Evolutionary conservation across 2,329 filamentous ascomycete genomes (phyloP).

Genomic region (Ophiostoma populinum): DNA sequence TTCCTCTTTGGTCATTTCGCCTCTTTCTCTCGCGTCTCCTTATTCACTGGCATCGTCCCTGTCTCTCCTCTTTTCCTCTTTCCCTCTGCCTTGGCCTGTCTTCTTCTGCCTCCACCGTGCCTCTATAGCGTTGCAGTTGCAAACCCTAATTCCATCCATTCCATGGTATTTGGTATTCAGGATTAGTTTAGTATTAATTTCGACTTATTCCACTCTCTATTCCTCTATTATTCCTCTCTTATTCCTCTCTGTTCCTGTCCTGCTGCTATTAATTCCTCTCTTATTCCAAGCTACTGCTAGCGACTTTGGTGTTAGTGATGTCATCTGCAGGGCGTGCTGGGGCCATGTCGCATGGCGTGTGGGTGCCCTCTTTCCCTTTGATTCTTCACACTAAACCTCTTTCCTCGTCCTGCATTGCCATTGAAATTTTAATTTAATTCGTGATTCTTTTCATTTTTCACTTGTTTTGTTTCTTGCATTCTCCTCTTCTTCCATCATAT

Average conservation of each 20-base stretch:
- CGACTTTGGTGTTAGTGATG: too few species aligned
- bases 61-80: too few species aligned
- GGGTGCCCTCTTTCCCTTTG: neutral
- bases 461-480: neutral
- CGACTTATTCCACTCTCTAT: neutral
- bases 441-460: neutral
- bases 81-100: neutral
- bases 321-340: slow-evolving; percentile 5
- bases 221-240: neutral
- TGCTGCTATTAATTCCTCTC: neutral
- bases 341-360: slow-evolving; percentile 1
- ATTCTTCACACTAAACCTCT: neutral
- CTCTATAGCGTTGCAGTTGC: slow-evolving; percentile 1
- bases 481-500: neutral
- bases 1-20: too few species aligned
- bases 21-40: too few species aligned
- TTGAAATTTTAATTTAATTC: too few species aligned
- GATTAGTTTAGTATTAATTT: neutral
- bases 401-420: too few species aligned
- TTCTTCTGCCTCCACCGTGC: neutral
- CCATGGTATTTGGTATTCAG: neutral
- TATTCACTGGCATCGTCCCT: too few species aligned
- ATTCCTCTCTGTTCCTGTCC: neutral
- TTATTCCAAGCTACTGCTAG: too few species aligned
- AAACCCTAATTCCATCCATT: slow-evolving; percentile 1